Percentiles rank a stretch among this genome's conserved stretches.
Evolutionary conservation across 495 filamentous ascomycete species (phyloP).

Genomic region (Hypoxylon perforatum): DNA sequence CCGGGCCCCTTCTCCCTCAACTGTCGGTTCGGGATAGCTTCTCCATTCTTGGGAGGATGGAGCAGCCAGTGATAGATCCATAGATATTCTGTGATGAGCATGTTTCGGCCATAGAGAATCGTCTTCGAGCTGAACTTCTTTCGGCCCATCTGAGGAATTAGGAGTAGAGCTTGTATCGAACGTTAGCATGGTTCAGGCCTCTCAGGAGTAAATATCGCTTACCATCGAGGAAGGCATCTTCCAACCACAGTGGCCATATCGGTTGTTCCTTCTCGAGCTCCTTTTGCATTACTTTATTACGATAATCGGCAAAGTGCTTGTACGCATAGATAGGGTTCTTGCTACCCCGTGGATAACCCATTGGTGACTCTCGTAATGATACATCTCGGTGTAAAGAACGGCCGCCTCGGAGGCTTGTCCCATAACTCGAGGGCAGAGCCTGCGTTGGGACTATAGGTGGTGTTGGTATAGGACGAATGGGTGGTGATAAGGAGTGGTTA

Average conservation of each 20-base stretch:
- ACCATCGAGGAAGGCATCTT: conserved; percentile 93
- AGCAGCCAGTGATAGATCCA: conserved; percentile 61
- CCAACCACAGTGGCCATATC: conserved; percentile 85
- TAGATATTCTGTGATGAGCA: conserved; percentile 88
- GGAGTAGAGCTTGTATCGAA: conserved; percentile 73
- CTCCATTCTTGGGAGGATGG: conserved; percentile 49
- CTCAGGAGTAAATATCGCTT: conserved; percentile 37
- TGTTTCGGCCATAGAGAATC: conserved; percentile 86
- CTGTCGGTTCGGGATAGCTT: conserved; percentile 64
- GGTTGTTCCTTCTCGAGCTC: conserved; percentile 56
- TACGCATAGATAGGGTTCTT: conserved; percentile 64
- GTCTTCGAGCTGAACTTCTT: conserved; percentile 78
- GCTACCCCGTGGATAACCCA: conserved; percentile 56
- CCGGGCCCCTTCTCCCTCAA: conserved; percentile 63
- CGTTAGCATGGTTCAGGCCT: conserved; percentile 8
- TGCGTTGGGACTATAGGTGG: conserved; percentile 58
- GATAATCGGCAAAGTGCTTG: conserved; percentile 73
- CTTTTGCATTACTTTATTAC: conserved; percentile 72
- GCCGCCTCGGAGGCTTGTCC: conserved; percentile 48
- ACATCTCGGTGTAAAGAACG: conserved; percentile 49
- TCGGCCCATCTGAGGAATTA: conserved; percentile 83
- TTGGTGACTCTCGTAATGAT: conserved; percentile 47
- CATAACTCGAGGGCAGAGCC: conserved; percentile 51
- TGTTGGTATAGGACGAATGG: conserved; percentile 52
- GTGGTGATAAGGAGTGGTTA: conserved; percentile 53